Conservation (phyloP, 2,329 filamentous ascomycete genomes). For the Eutypa lata region DNA sequence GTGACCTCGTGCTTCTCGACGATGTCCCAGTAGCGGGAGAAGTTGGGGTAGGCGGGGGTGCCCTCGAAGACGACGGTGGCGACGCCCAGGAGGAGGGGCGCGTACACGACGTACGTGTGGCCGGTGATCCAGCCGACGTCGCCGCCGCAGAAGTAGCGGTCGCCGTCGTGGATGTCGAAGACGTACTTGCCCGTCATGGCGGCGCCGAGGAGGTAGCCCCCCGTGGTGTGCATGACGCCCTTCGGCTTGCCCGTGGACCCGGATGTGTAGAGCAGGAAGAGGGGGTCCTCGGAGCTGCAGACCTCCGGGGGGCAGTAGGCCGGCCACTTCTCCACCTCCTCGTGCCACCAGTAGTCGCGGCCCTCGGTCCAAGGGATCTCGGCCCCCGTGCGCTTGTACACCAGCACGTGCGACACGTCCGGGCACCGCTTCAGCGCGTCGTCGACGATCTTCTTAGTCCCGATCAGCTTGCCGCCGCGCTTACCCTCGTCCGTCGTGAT, state of each 20-base stretch:
- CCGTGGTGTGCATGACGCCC: slow-evolving; percentile 97
- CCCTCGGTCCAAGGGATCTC: slow-evolving; percentile 88
- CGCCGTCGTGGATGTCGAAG: slow-evolving; percentile 93
- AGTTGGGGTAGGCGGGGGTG: slow-evolving; percentile 94
- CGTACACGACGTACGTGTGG: slow-evolving; percentile 97
- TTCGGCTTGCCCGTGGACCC: slow-evolving; percentile 98
- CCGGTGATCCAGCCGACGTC: slow-evolving; percentile 99
- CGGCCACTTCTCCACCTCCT: slow-evolving; percentile 96
- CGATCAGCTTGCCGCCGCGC: slow-evolving; percentile 94
- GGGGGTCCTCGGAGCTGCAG: slow-evolving; percentile 90
- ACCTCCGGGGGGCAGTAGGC: slow-evolving; percentile 84
- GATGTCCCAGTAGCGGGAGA: slow-evolving; percentile 98
- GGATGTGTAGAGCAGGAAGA: slow-evolving; percentile 97
- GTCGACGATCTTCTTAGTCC: slow-evolving; percentile 98
- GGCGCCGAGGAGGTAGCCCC: slow-evolving; percentile 88
- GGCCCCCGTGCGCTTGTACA: slow-evolving; percentile 92
- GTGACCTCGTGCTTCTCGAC: slow-evolving; percentile 93
- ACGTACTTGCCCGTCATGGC: slow-evolving; percentile 97
- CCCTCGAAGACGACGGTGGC: slow-evolving; percentile 97
- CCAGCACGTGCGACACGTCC: slow-evolving; percentile 77
- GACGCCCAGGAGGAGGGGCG: slow-evolving; percentile 87
- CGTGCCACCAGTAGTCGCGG: slow-evolving; percentile 96
- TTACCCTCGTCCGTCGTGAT: slow-evolving; percentile 98
- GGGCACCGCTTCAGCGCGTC: slow-evolving; percentile 96
- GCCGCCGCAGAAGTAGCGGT: slow-evolving; percentile 95